Base-by-base conservation (phyloP, 2,329 filamentous ascomycete species). In the Ceratocystis colombiana region DNA sequence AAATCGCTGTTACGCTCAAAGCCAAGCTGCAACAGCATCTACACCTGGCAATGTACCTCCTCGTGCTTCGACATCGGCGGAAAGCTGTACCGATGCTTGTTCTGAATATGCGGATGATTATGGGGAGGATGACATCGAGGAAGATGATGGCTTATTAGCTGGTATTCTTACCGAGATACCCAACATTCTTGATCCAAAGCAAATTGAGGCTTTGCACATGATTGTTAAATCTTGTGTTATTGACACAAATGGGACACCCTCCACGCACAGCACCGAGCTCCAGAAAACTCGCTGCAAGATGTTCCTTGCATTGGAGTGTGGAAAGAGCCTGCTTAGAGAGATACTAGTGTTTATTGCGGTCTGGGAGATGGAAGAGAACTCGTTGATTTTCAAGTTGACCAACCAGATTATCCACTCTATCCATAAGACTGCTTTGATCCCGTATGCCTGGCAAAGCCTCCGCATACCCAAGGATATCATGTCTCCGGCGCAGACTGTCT, bases 161-260 rank as follows among this genome's bases (percentile, higher is more conserved):
- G 93, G 93, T 12, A 78, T 97, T 15, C 78, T 97, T 66, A 96
- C 93, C 0, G 93, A 97, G 74, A 90, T 97, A 12, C 93, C 93
- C 37, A 88, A 97, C 70, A 96, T 96, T 46, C 80, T 97, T 37
- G 92, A 95, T 55, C 93, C 93, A 0, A 92, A 91, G 66, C 93
- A 97, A 75, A 96, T 96, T 65, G 93, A 97, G 75, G 92, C 94
- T 5, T 78, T 97, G 64, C 93, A 96, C 66, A 96, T 96, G 92
- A 95, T 96, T 68, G 88, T 97, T 71, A 96, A 96, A 78, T 92
- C 90, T 15, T 95, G 92, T 69, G 95, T 97, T 64, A 85, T 96
- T 25, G 89, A 95, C 71, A 86, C 85, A n/a, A 80, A 84, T 68
- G 89, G 88, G 17, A 66, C 65, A 25, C 61, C 59, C 7, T 66